Evolutionary conservation across 495 filamentous ascomycete species (phyloP).

Genomic region (Penicillium mononematosum): DNA sequence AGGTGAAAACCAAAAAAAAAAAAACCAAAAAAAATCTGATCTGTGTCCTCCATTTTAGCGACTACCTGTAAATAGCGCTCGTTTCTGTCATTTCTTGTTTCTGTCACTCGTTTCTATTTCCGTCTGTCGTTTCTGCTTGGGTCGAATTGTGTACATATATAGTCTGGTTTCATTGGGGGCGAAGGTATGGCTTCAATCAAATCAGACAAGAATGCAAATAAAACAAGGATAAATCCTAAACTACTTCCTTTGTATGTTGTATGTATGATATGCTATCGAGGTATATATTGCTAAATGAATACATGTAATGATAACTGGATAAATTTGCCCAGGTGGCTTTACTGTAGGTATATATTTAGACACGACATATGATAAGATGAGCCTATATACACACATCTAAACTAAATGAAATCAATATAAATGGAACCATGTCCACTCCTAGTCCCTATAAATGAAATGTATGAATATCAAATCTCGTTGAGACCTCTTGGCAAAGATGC

Average conservation of each 20-base stretch:
- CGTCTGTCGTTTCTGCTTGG: not conserved
- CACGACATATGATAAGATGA: not conserved
- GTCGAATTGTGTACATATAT: too few species aligned
- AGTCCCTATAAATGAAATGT: too few species aligned
- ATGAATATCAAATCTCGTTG: not conserved
- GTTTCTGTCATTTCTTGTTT: too few species aligned
- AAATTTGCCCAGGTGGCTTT: not conserved
- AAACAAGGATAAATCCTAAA: not conserved
- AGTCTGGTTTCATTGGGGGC: not conserved
- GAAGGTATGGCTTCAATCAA: slow-evolving; percentile 6
- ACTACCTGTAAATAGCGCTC: not conserved
- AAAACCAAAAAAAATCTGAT: slow-evolving; percentile 2
- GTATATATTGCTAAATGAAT: not conserved
- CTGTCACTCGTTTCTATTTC: too few species aligned
- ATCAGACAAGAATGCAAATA: slow-evolving; percentile 1
- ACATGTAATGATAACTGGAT: not conserved
- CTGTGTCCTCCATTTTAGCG: slow-evolving; percentile 10
- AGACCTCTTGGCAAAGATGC: slow-evolving; percentile 12
- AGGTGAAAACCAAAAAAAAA: not conserved
- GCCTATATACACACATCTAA: not conserved
- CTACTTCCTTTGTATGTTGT: not conserved
- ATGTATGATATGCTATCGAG: not conserved
- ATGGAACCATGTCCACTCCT: not conserved
- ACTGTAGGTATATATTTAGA: too few species aligned
- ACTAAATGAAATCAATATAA: not conserved